Base-by-base conservation (phyloP, 1,139 yeast genomes). In the Geotrichum bryndzae region DNA sequence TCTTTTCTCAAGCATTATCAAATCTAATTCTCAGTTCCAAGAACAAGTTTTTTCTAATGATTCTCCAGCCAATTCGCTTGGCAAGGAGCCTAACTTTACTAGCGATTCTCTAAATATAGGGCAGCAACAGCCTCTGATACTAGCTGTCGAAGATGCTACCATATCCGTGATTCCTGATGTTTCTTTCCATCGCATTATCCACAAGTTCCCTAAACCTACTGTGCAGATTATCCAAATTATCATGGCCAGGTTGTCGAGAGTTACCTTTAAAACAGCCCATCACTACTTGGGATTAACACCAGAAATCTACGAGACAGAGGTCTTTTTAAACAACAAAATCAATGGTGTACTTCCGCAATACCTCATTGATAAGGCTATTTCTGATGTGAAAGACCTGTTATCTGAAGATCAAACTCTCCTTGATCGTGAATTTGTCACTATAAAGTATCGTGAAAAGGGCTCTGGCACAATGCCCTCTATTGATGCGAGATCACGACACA, bases 201-300 rank as follows among this genome's bases (percentile, higher is more conserved):
- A 78, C 50, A 89, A 86, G 68, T 90, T 86, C 70, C 98, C 99
- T 7, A 84, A 88, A 66, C 90, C 97, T 0, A 87, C 97, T 0
- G 89, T 97, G 0, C 97, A 92, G 73, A 91, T 94, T 54, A 95
- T 94, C 7, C 96, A 96, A 66, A 91, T 94, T 84, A 90, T 94
- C 22, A 78, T 92, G 65, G 87, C 96, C 1, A 82, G 96, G 65
- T 79, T 94, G 63, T 90, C 90, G 72, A 83, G 96, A 68, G 97
- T 94, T 8, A 92, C 98, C 0, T 86, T 92, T 75, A 94, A 88
- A 70, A 89, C 97, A 0, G 89, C 95, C 11, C 95, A 92, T 71
- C 82, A 84, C 67, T 94, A 94, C 72, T 78, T 94, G 58, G 97
- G 96, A 0, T 76, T 94, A 45, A 90, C 98, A 0, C 79, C 84